Evolutionary conservation across 768 basidiomycete species (phyloP), one percentile per base, ranked within the genome.

Genomic region (Psilocybe cyanescens): DNA sequence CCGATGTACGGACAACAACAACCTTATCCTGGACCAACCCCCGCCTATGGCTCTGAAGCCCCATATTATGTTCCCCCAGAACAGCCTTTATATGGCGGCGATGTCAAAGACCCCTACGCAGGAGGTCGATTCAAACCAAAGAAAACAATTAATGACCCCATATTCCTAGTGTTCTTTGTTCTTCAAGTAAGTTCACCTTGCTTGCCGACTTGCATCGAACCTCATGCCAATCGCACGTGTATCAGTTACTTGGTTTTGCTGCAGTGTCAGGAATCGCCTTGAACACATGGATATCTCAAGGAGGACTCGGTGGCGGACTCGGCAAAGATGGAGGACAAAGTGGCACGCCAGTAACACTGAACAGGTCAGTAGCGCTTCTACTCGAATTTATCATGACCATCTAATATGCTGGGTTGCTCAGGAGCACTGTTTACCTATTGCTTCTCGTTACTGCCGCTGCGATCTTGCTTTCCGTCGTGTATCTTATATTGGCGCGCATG

Each of bases 371-470:
- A 14, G 28, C 31, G 8, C 17, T 47, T n/a, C 1, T 16, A 19
- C 28, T 14, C 24, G 24, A 24, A 17, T 46, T 19, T 31, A 16
- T 28, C 33, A 11, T 57, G 12, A 12, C 8, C 30, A 44, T 41
- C 47, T 56, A 55, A 63, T 56, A 37, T 28, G 44, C n/a, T 45
- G 12, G 24, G 11, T 24, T n/a, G 19, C 58, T 19, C 60, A 90
- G 90, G 71, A 87, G 87, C 66, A 88, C 92, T 0, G 86, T 87
- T 2, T 91, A 88, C 68, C 83, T 94, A n/a, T 77, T 94, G 8
- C 81, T 94, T 30, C 77, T 94, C 46, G 85, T 92, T 46, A 86
- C 88, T 2, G 92, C 82, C 6, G 83, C 86, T 16, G 90, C 85
- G 1, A 73, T 94, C 8, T 62, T 91, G 9, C 76, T 94, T 14